These are phyloP conservation scores for Blastobotrys persicus DNA, from an alignment of 1,139 yeast genomes.

Conservation along the genomic window DNA sequence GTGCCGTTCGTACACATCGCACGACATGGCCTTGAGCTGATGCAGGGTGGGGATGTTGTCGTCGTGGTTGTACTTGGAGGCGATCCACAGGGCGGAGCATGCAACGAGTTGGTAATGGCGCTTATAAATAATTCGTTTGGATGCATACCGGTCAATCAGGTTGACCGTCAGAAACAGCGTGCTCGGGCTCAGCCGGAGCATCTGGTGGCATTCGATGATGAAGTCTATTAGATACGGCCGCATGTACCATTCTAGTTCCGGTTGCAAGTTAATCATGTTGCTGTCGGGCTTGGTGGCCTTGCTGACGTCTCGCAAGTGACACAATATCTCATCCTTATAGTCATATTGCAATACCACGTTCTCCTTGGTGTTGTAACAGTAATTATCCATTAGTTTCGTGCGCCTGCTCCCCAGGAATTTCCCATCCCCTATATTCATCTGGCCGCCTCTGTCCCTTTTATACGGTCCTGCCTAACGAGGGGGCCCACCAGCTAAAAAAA, in stretches of 20 bases:
- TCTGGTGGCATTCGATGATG: conserved; percentile 74
- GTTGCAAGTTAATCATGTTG: conserved; percentile 82
- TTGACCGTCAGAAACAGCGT: conserved; percentile 78
- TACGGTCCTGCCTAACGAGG: too few species aligned
- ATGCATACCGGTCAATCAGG: conserved; percentile 86
- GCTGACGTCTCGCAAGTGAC: conserved; percentile 38
- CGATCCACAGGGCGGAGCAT: conserved; percentile 91
- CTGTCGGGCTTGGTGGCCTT: conserved; percentile 34
- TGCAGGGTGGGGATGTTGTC: conserved; percentile 70
- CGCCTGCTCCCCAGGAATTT: background rate
- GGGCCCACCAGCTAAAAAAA: background rate
- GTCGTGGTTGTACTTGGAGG: conserved; percentile 76
- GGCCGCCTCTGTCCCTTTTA: background rate
- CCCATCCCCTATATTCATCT: background rate
- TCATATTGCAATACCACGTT: conserved; percentile 24
- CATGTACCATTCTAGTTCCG: conserved; percentile 92
- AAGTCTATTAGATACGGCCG: conserved; percentile 85
- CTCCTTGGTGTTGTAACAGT: conserved; percentile 5
- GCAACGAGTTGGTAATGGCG: conserved; percentile 92
- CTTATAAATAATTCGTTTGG: conserved; percentile 85
- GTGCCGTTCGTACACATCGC: conserved; percentile 79
- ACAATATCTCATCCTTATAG: conserved; percentile 38
- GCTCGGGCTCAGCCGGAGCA: conserved; percentile 71
- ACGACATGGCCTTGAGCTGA: conserved; percentile 76
- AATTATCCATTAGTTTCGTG: conserved; percentile 1